Evolutionary conservation across 2,329 filamentous ascomycete species (phyloP).

Genomic region (Aspergillus tubingensis): DNA sequence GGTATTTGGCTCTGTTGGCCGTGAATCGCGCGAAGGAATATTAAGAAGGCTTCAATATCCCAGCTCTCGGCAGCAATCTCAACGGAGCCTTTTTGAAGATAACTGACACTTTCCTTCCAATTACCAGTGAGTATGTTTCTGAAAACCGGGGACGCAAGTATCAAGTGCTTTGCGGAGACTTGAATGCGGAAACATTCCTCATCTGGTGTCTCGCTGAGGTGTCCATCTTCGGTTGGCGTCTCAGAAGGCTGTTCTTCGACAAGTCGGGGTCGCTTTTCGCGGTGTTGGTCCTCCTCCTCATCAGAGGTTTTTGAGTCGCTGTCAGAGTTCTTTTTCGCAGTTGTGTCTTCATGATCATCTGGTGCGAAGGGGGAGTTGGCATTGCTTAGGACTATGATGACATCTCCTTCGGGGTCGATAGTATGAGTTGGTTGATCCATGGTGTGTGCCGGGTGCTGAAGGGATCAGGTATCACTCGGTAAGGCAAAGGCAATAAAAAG

Average conservation of each 20-base stretch:
- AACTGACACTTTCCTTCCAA: slow-evolving; percentile 24
- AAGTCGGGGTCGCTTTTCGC: no score
- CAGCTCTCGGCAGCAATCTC: slow-evolving; percentile 24
- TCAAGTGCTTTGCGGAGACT: slow-evolving; percentile 29
- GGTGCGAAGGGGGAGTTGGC: slow-evolving; percentile 12
- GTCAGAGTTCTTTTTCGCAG: neutral
- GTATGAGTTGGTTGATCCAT: slow-evolving; percentile 8
- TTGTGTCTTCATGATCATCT: neutral
- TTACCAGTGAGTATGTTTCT: slow-evolving; percentile 17
- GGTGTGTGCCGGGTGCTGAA: neutral
- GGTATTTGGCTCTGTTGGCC: slow-evolving; percentile 20
- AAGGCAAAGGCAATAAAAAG: no score
- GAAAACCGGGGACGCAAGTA: slow-evolving; percentile 23
- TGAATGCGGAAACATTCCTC: slow-evolving; percentile 13
- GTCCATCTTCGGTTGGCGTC: neutral
- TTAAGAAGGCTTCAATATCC: slow-evolving; percentile 28
- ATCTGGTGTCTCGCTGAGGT: neutral
- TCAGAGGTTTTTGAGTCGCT: neutral
- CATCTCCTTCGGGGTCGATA: slow-evolving; percentile 19
- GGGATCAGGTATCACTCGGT: no score
- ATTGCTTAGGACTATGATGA: slow-evolving; percentile 11
- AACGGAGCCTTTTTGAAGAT: slow-evolving; percentile 17
- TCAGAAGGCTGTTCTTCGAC: neutral
- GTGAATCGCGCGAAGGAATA: slow-evolving; percentile 26
- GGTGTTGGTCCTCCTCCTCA: no score